phyloP scores from a whole-genome alignment of 2,329 filamentous ascomycete species.

The Metarhizium album region DNA sequence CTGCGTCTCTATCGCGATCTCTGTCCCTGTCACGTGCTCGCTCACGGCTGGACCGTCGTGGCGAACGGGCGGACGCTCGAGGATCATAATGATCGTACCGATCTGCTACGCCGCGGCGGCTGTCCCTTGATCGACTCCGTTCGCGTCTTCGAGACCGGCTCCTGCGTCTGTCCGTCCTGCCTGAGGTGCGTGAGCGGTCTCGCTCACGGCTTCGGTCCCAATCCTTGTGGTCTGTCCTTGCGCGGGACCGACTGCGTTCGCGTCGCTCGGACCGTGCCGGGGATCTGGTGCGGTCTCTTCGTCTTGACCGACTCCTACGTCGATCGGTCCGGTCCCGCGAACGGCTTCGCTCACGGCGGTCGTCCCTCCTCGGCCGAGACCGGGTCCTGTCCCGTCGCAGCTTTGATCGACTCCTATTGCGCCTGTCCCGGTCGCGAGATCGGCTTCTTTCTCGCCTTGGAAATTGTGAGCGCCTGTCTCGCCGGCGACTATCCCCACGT shows the following conservation, averaged over 20 bases:
- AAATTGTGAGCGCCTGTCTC: constrained; percentile 28
- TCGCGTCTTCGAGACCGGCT: constrained; percentile 11
- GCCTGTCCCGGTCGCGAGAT: constrained; percentile 21
- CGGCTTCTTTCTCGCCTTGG: constrained; percentile 25
- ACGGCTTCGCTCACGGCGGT: constrained; percentile 21
- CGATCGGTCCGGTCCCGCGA: constrained; percentile 23
- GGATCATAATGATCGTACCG: constrained; percentile 12
- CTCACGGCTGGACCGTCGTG: constrained; percentile 18
- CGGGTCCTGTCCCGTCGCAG: constrained; percentile 28
- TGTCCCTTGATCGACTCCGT: constrained; percentile 14
- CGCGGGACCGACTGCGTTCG: constrained; percentile 14
- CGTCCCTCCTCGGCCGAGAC: constrained; percentile 25
- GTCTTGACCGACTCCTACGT: constrained; percentile 24
- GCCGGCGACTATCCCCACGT: constrained; percentile 20
- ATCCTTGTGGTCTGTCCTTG: constrained; percentile 5
- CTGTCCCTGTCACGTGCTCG: constrained; percentile 13
- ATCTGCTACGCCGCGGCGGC: constrained; percentile 9
- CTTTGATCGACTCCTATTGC: constrained; percentile 26
- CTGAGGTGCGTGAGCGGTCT: constrained; percentile 7
- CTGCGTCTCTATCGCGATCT: constrained; percentile 13
- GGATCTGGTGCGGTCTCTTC: constrained; percentile 21
- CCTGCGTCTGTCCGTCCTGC: constrained; percentile 1
- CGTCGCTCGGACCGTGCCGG: constrained; percentile 22
- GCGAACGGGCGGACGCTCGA: constrained; percentile 11
- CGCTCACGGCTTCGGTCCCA: constrained; percentile 16